phyloP scores from a whole-genome alignment of 2,329 filamentous ascomycete genomes.

The Bipolaris cookei region DNA sequence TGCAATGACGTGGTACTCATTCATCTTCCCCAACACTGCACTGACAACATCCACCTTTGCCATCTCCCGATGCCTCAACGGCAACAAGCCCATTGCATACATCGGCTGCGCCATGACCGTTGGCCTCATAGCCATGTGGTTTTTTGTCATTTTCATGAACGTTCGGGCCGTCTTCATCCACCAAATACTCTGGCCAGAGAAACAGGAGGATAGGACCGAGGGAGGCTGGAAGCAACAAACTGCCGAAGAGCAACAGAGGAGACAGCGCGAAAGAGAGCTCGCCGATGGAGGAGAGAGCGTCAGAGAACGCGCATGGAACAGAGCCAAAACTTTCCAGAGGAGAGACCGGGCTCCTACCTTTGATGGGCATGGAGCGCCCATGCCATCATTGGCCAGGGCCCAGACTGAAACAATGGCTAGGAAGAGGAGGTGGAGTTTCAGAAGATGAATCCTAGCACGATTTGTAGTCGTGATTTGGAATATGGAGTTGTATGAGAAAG shows the following conservation, averaged over 20 bases:
- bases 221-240: slow-evolving; percentile 59
- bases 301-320: slow-evolving; percentile 27
- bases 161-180: slow-evolving; percentile 67
- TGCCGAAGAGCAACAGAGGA: slow-evolving; percentile 38
- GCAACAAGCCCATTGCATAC: slow-evolving; percentile 63
- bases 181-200: slow-evolving; percentile 78
- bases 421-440: slow-evolving; percentile 25
- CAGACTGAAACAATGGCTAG: slow-evolving; percentile 19
- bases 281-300: slow-evolving; percentile 29
- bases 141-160: slow-evolving; percentile 73
- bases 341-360: slow-evolving; percentile 13
- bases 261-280: slow-evolving; percentile 17
- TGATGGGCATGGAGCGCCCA: background rate
- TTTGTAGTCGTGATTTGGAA: background rate
- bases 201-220: slow-evolving; percentile 69
- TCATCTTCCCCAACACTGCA: slow-evolving; percentile 81
- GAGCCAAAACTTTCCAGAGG: slow-evolving; percentile 31
- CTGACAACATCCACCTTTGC: slow-evolving; percentile 75
- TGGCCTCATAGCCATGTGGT: slow-evolving; percentile 71
- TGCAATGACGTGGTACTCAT: slow-evolving; percentile 86
- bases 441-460: background rate
- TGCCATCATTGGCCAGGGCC: slow-evolving; percentile 11
- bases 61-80: slow-evolving; percentile 63
- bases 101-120: slow-evolving; percentile 71
- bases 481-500: background rate